Evolutionary conservation across 345 rosid species (phyloP).

Genomic region (Clausena lansium): DNA sequence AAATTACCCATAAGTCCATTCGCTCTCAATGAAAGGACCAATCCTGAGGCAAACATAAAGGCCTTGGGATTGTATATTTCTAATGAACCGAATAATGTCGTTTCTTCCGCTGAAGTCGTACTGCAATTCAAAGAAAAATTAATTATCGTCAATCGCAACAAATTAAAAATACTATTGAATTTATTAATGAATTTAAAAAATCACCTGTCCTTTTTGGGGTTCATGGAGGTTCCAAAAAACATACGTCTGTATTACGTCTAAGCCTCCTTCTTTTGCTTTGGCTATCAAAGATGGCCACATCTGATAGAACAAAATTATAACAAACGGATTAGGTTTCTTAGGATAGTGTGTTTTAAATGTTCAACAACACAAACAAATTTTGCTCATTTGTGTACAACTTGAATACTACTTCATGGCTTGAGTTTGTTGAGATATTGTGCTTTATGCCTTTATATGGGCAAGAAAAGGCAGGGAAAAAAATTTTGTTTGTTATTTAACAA

Average conservation of each 20-base stretch:
- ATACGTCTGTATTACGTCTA: conserved; percentile 56
- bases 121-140: conserved; percentile 22
- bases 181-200: no score
- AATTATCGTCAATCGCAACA: not conserved
- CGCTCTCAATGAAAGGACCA: conserved; percentile 62
- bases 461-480: not conserved
- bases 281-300: conserved; percentile 58
- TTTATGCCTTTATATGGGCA: not conserved
- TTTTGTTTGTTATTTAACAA: no score
- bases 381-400: not conserved
- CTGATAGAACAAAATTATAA: conserved; percentile 25
- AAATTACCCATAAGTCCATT: conserved; percentile 70
- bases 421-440: not conserved
- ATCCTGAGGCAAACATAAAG: conserved; percentile 54
- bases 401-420: not conserved
- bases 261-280: conserved; percentile 56
- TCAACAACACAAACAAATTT: not conserved
- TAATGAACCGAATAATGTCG: conserved; percentile 51
- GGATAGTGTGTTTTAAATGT: not conserved
- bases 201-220: conserved; percentile 48
- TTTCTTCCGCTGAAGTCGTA: conserved; percentile 47
- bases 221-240: conserved; percentile 72
- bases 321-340: not conserved
- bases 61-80: conserved; percentile 37
- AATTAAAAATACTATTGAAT: not conserved